Conservation (phyloP, 352 stramenopile species). For the Globisporangium sylvaticum region DNA sequence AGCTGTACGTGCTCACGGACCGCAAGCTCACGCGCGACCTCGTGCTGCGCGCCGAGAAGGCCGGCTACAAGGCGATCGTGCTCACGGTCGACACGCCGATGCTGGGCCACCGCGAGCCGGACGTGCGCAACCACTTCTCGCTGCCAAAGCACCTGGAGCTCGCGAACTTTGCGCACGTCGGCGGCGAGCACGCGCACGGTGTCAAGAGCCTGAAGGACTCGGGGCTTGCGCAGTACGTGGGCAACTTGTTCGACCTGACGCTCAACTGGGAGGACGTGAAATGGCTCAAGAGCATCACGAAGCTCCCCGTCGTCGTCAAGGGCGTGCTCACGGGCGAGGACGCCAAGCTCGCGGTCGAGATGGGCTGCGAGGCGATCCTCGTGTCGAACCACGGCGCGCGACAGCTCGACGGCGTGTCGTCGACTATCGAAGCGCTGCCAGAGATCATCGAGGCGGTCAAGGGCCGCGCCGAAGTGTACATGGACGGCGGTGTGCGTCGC, state of each 20-base stretch:
- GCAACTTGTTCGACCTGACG: constrained; percentile 90
- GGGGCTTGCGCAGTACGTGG: constrained; percentile 46
- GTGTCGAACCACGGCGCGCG: constrained; percentile 94
- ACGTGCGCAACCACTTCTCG: constrained; percentile 93
- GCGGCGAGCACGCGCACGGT: constrained; percentile 58
- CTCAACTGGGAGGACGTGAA: constrained; percentile 93
- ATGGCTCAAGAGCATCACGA: constrained; percentile 90
- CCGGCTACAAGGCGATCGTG: constrained; percentile 94
- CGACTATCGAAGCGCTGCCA: constrained; percentile 90
- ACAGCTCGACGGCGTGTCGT: constrained; percentile 87
- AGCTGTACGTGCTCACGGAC: constrained; percentile 96
- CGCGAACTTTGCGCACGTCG: constrained; percentile 41
- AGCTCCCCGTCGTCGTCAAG: constrained; percentile 92
- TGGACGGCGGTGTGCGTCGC: constrained; percentile 93
- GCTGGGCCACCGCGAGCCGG: constrained; percentile 93
- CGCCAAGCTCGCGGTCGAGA: constrained; percentile 84
- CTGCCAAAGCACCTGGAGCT: constrained; percentile 67
- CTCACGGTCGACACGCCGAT: constrained; percentile 95
- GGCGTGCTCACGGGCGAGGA: constrained; percentile 92
- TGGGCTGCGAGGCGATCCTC: constrained; percentile 90
- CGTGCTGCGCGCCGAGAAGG: constrained; percentile 86
- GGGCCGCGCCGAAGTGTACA: constrained; percentile 83
- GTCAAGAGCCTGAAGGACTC: constrained; percentile 50
- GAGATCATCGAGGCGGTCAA: constrained; percentile 88
- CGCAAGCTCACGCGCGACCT: constrained; percentile 90